Base-by-base conservation (phyloP, 306 rosid species). In the Fragaria nilgerrensis region DNA sequence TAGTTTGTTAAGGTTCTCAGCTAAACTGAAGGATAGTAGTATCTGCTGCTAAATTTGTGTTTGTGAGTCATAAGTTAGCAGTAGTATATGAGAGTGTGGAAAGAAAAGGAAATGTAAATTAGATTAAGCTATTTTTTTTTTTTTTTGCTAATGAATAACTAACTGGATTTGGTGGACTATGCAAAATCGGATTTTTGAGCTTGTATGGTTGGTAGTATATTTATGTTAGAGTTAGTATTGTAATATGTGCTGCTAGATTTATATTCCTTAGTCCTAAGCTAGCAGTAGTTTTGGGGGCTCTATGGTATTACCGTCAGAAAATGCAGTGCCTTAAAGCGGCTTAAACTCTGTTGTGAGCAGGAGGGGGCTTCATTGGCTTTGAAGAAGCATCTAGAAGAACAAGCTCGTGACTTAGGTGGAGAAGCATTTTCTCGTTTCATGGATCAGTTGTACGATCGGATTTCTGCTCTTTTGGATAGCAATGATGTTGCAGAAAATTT, bases 391-490 rank as follows among this genome's bases (percentile, higher is more conserved):
- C 77, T 92, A 7, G 97, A 95, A 84, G 99, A 92, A 86, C 96
- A 89, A 86, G 97, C 97, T 74, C 96, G 97, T 45, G 99, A 95
- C 84, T 94, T 90, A 48, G 88, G 88, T 4, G 99, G 97, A 13
- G 99, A 95, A 82, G 91, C 94, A 5, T 95, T 95, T 86, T 86
- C 96, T 3, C 96, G 97, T 45, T 95, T 90, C 75, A 95, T 92
- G 97, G 97, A 95, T 85, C 99, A 90, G 77, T 79, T 95, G 85
- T 95, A 92, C 73, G 99, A 91, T 68, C 84, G 97, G 65, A 90
- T 95, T 70, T 90, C 97, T 9, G 36, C 64, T 75, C 97, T 90
- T 29, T 66, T 95, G 73, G 99, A 95, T 9, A 89, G 97, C 70
- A 87, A 65, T 64, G 99, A 95, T 10, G 91, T 86, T 7, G 94